These are phyloP conservation scores for Neurospora hispaniola DNA, from an alignment of 495 filamentous ascomycete genomes.

Conservation along the genomic window DNA sequence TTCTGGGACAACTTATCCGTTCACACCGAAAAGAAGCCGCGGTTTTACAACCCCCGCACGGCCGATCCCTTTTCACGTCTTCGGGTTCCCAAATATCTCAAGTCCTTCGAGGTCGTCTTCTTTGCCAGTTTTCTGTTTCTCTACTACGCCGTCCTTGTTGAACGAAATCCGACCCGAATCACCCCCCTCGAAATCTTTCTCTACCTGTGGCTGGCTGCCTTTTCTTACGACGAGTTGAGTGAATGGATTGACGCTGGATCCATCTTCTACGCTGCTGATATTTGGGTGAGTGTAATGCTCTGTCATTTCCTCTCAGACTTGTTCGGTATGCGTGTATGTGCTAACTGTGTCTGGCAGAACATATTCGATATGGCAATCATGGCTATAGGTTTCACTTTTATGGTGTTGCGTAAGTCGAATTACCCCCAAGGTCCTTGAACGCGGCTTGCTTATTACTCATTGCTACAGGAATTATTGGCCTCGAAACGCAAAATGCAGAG, in stretches of 20 bases:
- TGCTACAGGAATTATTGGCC: constrained; percentile 54
- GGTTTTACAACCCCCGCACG: constrained; percentile 64
- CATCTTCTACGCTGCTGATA: constrained; percentile 74
- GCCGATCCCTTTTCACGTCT: constrained; percentile 78
- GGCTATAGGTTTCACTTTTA: constrained; percentile 63
- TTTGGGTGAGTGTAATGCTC: constrained; percentile 44
- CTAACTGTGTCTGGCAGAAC: constrained; percentile 28
- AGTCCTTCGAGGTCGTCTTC: constrained; percentile 79
- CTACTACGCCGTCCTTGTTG: constrained; percentile 75
- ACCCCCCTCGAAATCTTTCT: constrained; percentile 43
- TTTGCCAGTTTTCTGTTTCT: constrained; percentile 71
- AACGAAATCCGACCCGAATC: constrained; percentile 38
- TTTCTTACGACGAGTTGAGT: constrained; percentile 78
- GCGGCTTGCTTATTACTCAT: background rate
- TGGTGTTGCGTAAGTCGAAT: constrained; percentile 52
- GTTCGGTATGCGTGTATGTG: background rate
- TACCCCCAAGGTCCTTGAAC: constrained; percentile 4
- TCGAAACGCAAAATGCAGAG: constrained; percentile 46
- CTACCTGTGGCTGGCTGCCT: constrained; percentile 67
- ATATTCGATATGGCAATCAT: constrained; percentile 84
- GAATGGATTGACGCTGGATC: constrained; percentile 76
- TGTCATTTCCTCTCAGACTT: background rate
- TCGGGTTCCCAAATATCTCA: constrained; percentile 84
- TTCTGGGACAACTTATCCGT: constrained; percentile 82
- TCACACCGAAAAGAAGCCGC: constrained; percentile 67